phyloP scores from a whole-genome alignment of 2,329 filamentous ascomycete species.

The Hymenoscyphus infarciens region DNA sequence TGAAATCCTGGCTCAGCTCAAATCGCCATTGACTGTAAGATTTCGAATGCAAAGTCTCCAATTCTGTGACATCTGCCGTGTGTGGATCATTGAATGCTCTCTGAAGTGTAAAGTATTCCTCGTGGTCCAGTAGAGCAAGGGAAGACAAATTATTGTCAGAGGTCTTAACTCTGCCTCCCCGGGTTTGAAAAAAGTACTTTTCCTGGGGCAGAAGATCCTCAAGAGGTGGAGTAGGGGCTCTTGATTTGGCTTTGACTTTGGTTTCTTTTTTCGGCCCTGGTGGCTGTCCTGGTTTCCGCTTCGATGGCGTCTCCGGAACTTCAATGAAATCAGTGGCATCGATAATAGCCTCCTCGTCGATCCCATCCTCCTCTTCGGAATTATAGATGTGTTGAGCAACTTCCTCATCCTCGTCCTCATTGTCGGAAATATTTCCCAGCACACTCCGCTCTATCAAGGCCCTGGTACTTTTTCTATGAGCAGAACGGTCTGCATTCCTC shows the following conservation, averaged over 20 bases:
- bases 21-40: slow-evolving; percentile 92
- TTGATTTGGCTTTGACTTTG: slow-evolving; percentile 45
- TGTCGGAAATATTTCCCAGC: slow-evolving; percentile 61
- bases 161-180: slow-evolving; percentile 74
- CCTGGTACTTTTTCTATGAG: slow-evolving; percentile 77
- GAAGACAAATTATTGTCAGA: slow-evolving; percentile 80
- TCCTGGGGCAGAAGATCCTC: slow-evolving; percentile 82
- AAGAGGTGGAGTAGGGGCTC: slow-evolving; percentile 64
- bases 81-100: slow-evolving; percentile 64
- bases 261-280: slow-evolving; percentile 31
- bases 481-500: slow-evolving; percentile 69
- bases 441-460: slow-evolving; percentile 70
- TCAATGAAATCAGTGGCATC: slow-evolving; percentile 15
- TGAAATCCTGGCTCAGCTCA: slow-evolving; percentile 82
- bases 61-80: slow-evolving; percentile 62
- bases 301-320: slow-evolving; percentile 48
- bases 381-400: slow-evolving; percentile 67
- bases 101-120: slow-evolving; percentile 79
- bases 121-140: slow-evolving; percentile 76
- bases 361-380: slow-evolving; percentile 45
- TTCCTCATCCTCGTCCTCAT: slow-evolving; percentile 66
- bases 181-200: slow-evolving; percentile 90
- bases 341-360: slow-evolving; percentile 33
- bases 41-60: slow-evolving; percentile 71
- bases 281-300: slow-evolving; percentile 45